Conservation (phyloP, 176 grass and related monocot species). For the Hordeum vulgare region MorexV3_pseudomolecules_assembly NC_058521.1:132135124-132135623, state of each 20-base stretch:
- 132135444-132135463: neutral
- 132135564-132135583: too few relatives aligned
- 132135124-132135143: slow-evolving; percentile 68
- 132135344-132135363: neutral
- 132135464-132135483: neutral
- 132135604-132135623: too few relatives aligned
- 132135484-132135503: neutral
- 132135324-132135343: neutral
- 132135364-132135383: neutral
- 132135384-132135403: neutral
- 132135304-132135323: neutral
- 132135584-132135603: too few relatives aligned
- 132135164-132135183: slow-evolving; percentile 77
- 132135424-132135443: neutral
- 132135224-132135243: slow-evolving; percentile 84
- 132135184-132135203: slow-evolving; percentile 62
- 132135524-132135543: too few relatives aligned
- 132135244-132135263: slow-evolving; percentile 81
- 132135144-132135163: slow-evolving; percentile 55
- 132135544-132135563: too few relatives aligned
- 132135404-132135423: neutral
- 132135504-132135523: neutral
- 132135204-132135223: slow-evolving; percentile 71
- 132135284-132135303: neutral
- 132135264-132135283: slow-evolving; percentile 57